Evolutionary conservation across 2,329 filamentous ascomycete genomes (phyloP).

Genomic region (Colletotrichum lentis): DNA sequence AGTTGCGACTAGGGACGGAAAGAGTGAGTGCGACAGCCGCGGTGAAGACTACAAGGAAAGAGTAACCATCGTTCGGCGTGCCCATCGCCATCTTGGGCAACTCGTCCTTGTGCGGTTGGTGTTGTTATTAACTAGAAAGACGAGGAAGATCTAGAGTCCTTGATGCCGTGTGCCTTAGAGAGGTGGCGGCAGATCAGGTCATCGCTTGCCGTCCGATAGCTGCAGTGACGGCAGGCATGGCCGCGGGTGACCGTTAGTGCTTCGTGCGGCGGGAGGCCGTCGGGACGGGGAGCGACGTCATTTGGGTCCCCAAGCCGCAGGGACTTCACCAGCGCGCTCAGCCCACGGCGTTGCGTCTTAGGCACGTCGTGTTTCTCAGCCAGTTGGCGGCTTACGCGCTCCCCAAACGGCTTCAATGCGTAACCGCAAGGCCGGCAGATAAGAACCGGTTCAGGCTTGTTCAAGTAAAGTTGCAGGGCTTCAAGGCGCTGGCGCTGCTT

Average conservation of each 20-base stretch:
- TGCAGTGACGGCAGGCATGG: neutral
- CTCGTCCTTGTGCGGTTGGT: too few species aligned
- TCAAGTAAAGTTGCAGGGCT: neutral
- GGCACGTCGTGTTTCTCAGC: slow-evolving; percentile 4
- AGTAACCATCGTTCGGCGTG: too few species aligned
- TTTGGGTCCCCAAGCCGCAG: neutral
- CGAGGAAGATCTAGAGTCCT: neutral
- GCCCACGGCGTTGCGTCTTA: neutral
- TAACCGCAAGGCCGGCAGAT: slow-evolving; percentile 1
- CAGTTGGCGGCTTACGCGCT: slow-evolving; percentile 9
- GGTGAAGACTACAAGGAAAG: too few species aligned
- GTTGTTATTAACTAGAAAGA: too few species aligned
- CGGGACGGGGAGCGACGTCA: neutral
- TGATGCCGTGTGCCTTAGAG: neutral
- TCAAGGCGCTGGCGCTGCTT: slow-evolving; percentile 1
- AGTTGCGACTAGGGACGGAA: too few species aligned
- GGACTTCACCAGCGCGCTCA: slow-evolving; percentile 1
- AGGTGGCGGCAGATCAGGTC: neutral
- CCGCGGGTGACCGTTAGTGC: neutral
- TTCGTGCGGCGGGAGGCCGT: neutral
- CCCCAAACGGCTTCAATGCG: neutral
- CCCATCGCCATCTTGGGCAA: too few species aligned
- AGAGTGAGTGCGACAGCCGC: too few species aligned
- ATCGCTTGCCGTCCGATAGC: neutral
- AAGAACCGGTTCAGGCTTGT: neutral